Percentiles rank a stretch among this genome's conserved stretches.
phyloP scores from a whole-genome alignment of 352 stramenopile species.

The Globisporangium megalacanthum region DNA sequence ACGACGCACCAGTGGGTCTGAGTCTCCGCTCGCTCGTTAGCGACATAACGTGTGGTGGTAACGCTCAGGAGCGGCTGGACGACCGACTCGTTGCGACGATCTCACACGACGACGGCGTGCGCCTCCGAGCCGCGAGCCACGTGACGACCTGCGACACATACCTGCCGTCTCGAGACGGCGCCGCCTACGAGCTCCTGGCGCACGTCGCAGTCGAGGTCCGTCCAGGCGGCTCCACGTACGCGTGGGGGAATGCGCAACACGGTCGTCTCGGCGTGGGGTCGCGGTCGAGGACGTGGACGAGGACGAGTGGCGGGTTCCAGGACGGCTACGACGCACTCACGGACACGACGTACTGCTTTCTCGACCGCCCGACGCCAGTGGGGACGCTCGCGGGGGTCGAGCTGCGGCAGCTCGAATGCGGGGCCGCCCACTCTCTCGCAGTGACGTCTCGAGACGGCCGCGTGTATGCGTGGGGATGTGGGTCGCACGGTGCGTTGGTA shows the following conservation, averaged over 20 bases:
- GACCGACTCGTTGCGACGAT: slow-evolving; percentile 30
- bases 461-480: slow-evolving; percentile 62
- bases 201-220: slow-evolving; percentile 43
- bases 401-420: slow-evolving; percentile 43
- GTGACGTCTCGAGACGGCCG: slow-evolving; percentile 32
- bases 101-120: slow-evolving; percentile 18
- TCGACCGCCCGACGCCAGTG: slow-evolving; percentile 33
- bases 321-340: slow-evolving; percentile 74
- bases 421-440: slow-evolving; percentile 46
- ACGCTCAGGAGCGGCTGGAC: slow-evolving; percentile 1
- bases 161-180: slow-evolving; percentile 24
- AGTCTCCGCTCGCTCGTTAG: slow-evolving; percentile 3
- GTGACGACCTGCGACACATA: slow-evolving; percentile 16
- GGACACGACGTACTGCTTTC: slow-evolving; percentile 51
- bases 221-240: slow-evolving; percentile 47
- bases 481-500: slow-evolving; percentile 38
- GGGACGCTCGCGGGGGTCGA: slow-evolving; percentile 39
- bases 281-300: slow-evolving; percentile 1
- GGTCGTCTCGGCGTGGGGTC: slow-evolving; percentile 46
- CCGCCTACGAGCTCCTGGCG: slow-evolving; percentile 35
- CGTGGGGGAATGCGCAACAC: slow-evolving; percentile 58
- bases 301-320: slow-evolving; percentile 21
- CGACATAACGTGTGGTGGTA: background rate
- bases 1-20: slow-evolving; percentile 1
- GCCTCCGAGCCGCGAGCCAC: slow-evolving; percentile 21